Evolutionary conservation across 768 basidiomycete species (phyloP), one percentile per base, ranked within the genome.

Genomic region (Tulasnella calospora): DNA sequence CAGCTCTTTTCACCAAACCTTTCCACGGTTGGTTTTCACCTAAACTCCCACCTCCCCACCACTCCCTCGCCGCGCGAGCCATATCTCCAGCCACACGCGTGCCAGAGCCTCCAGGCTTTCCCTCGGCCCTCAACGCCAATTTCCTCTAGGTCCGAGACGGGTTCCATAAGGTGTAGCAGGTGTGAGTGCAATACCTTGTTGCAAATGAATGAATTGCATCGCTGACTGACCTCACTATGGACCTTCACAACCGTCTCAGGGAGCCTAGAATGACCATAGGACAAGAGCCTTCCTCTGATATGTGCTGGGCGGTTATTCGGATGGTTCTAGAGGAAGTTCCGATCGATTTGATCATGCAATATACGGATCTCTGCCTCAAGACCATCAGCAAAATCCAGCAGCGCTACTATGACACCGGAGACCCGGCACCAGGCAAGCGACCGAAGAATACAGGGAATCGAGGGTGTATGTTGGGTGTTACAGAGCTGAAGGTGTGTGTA

Each of bases 1-100:
- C 85, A 85, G 10, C 61, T 73, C n/a, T 82, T 81, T 57, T 84
- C 82, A 61, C 57, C 57, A 61, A 61, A 61, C 57, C 23, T 61
- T 61, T 27, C 57, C 57, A 61, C 57, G 57, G 57, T 61, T 61
- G 57, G 57, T 61, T 61, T 61, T 27, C 57, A 27, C 57, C 55
- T 30, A 61, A 61, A 27, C 7, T 61, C 13, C 57, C n/a, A n/a
- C 30, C 13, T 13, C 23, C 57, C 23, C 30, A 3, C 2, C 13
- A 5, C 30, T 2, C 57, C 57, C 57, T 0, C 23, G 13, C 57
- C 2, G 57, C 57, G 57, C 23, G 57, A 61, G n/a, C 57, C 57
- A 61, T 61, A 27, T 30, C 57, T 61, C 57, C 57, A 8, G 7
- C 57, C 23, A 6, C 23, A 15, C 23, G 5, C 23, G 23, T n/a